These are phyloP conservation scores for Penicillium sp. DNA, from an alignment of 2,329 filamentous ascomycete species.

Conservation along the genomic window DNA sequence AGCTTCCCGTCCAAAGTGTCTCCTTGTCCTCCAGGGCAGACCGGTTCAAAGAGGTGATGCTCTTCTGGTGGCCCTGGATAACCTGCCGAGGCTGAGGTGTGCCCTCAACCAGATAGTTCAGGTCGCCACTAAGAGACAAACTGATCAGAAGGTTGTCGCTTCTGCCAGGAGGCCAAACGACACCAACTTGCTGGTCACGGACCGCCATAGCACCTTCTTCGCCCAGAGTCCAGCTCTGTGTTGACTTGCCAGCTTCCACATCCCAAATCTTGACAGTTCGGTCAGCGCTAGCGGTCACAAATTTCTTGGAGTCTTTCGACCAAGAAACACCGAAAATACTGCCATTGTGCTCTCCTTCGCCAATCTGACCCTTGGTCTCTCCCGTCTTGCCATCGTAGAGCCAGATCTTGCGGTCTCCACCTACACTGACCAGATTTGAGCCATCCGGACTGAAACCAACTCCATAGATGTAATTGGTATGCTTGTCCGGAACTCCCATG, in stretches of 20 bases:
- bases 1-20: conserved; percentile 84
- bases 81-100: conserved; percentile 66
- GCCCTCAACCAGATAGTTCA: conserved; percentile 81
- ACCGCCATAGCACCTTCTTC: conserved; percentile 69
- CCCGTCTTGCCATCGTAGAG: conserved; percentile 96
- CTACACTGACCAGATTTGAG: conserved; percentile 75
- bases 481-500: conserved; percentile 71
- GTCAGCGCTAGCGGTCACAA: conserved; percentile 90
- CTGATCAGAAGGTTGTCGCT: conserved; percentile 87
- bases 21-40: conserved; percentile 52
- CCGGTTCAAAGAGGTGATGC: conserved; percentile 72
- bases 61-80: conserved; percentile 87
- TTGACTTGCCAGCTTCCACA: conserved; percentile 69
- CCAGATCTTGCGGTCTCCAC: conserved; percentile 89
- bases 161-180: conserved; percentile 81
- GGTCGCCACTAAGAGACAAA: conserved; percentile 80
- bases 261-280: conserved; percentile 96
- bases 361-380: conserved; percentile 70
- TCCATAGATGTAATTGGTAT: conserved; percentile 86
- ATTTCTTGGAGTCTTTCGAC: conserved; percentile 78
- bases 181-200: conserved; percentile 86
- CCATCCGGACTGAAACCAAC: conserved; percentile 90
- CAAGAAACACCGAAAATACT: conserved; percentile 92
- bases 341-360: conserved; percentile 75
- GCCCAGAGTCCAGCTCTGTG: conserved; percentile 83